Base-by-base conservation (phyloP, 2,329 filamentous ascomycete species). In the Colletotrichum somersetense region DNA sequence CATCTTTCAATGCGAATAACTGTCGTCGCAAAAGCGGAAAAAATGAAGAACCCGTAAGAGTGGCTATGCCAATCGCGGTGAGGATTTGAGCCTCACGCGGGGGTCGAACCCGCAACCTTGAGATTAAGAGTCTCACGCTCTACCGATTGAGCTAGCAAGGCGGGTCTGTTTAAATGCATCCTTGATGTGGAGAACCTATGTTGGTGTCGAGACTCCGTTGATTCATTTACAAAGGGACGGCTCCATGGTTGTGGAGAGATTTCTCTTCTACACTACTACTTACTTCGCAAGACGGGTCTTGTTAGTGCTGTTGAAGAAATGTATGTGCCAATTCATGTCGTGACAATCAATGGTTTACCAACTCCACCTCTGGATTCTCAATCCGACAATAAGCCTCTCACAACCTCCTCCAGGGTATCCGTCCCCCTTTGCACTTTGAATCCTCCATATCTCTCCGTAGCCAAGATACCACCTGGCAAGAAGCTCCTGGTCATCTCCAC, bases 71-170 rank as follows among this genome's bases (percentile, higher is more conserved):
- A 64, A 64, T 64, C 62, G 62, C 50, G 61, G 50, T 56, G 62
- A 64, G 62, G 62, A 64, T 64, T 76, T 76, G 75, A 76, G 75
- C 75, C 75, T 74, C 73, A 76, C 74, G 74, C 74, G 75, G 75
- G 75, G 75, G 75, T 76, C 75, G 74, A 76, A 76, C 74, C 72
- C 72, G 64, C 70, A 74, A 73, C 72, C 72, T 74, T 74, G 69
- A 74, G 72, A 74, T 74, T 88, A 88, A 89, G 89, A 91, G 89
- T 91, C 89, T 90, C 86, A 91, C 89, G 89, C 89, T 91, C 89
- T 91, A 91, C 88, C 88, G 88, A 90, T 90, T 90, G 88, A 90
- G 88, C 88, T 90, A 90, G 85, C 86, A 64, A 64, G 62, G 50
- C 62, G 62, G 62, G 48, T 63, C 48, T 55, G 42, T 7, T 14